Evolutionary conservation across 2,329 filamentous ascomycete genomes (phyloP), one percentile per base, ranked within the genome.

Genomic region (Drechslerella dactyloides): DNA sequence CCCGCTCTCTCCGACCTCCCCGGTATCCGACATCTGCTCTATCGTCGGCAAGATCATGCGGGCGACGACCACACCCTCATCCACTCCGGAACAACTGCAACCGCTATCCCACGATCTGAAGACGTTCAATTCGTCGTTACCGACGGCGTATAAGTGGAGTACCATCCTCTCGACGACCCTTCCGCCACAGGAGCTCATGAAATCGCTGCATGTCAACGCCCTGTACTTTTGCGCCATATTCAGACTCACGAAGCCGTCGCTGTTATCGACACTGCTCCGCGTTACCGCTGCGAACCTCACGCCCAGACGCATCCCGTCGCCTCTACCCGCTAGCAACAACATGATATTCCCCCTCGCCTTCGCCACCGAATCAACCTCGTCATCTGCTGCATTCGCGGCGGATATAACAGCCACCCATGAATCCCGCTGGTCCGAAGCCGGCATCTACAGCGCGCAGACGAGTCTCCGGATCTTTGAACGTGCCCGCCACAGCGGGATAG

Each of bases 141-240:
- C 65, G 15, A 33, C 33, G 7, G 27, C 44, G n/a, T 40, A 61
- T 11, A 46, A 57, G 8, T 69, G 57, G 65, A 69, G 65, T 11
- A 69, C 51, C 1, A 63, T 69, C 27, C 33, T 69, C 27, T 69
- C 65, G 0, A 54, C 58, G 2, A 58, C 27, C 11, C 27, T 69
- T 13, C 52, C 53, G 5, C 65, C 61, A 33, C 57, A 62, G 13
- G 65, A 69, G 6, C 46, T 69, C 7, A 59, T 69, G 15, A 62
- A 58, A 48, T 69, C 65, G 0, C 46, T 69, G 17, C 65, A 69
- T 15, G 58, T 69, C 4, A 69, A 69, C 27, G 58, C 65, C 2
- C 21, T 69, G 8, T 69, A 69, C 21, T 69, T 69, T 19, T 69
- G 65, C 44, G 65, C 65, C 2, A 69, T 69, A 2, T 69, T 69